phyloP scores from a whole-genome alignment of 805 yeast genomes.

The Lachancea lanzarotensis region DNA sequence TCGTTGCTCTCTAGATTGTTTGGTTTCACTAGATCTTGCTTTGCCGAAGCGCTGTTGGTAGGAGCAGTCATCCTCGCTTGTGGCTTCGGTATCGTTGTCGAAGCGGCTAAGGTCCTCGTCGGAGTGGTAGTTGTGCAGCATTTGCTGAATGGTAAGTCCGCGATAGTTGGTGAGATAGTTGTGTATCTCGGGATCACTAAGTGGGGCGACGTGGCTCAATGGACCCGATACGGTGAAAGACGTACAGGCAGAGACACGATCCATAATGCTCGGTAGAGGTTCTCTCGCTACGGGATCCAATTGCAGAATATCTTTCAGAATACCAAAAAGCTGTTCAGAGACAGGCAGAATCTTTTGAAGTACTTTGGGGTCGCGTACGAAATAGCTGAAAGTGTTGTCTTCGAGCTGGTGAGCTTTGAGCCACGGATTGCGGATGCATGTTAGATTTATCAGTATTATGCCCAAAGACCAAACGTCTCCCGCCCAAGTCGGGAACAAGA shows the following conservation, averaged over 20 bases:
- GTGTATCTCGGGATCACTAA: constrained; percentile 14
- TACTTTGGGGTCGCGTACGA: constrained; percentile 47
- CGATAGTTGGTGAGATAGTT: constrained; percentile 16
- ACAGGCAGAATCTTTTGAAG: constrained; percentile 67
- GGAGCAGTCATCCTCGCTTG: constrained; percentile 5
- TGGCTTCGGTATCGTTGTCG: constrained; percentile 10
- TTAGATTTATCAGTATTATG: constrained; percentile 68
- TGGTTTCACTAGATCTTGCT: too few species aligned
- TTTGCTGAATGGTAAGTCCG: constrained; percentile 16
- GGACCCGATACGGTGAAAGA: constrained; percentile 29
- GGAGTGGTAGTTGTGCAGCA: constrained; percentile 10
- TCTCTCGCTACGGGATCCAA: constrained; percentile 33
- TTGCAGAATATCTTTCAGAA: constrained; percentile 36
- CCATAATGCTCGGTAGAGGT: constrained; percentile 15
- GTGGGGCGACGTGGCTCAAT: constrained; percentile 19
- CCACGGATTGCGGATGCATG: constrained; percentile 89
- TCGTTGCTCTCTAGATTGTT: too few species aligned
- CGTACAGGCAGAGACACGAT: constrained; percentile 19
- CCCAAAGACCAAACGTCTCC: constrained; percentile 89
- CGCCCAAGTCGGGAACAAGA: constrained; percentile 51
- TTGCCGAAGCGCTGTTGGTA: constrained; percentile 5
- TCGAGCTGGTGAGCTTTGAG: constrained; percentile 58
- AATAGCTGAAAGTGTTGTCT: constrained; percentile 62
- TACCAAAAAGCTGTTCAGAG: constrained; percentile 49
- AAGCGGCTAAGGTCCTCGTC: constrained; percentile 12